Evolutionary conservation across 768 basidiomycete species (phyloP).

Genomic region (Tulasnella sp.): DNA sequence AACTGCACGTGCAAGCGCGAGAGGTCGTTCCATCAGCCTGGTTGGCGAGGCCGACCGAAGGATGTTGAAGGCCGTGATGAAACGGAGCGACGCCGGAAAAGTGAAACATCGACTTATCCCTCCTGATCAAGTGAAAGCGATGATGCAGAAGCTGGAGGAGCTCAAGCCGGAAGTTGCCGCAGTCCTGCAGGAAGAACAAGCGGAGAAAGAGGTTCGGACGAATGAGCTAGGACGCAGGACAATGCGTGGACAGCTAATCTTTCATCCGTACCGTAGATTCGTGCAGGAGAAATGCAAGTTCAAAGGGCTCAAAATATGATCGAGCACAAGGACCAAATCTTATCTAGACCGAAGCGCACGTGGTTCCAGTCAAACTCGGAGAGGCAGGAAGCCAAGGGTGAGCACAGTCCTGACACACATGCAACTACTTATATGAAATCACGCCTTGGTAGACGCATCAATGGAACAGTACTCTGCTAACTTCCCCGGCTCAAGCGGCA

Average conservation of each 20-base stretch:
- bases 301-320: slow-evolving; percentile 93
- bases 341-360: slow-evolving; percentile 86
- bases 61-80: slow-evolving; percentile 92
- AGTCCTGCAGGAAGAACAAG: slow-evolving; percentile 84
- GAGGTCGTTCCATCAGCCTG: slow-evolving; percentile 91
- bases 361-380: slow-evolving; percentile 94
- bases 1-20: slow-evolving; percentile 89
- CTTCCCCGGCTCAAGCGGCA: slow-evolving; percentile 38
- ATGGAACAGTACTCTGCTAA: slow-evolving; percentile 66
- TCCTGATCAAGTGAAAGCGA: slow-evolving; percentile 60
- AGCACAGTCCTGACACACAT: slow-evolving; percentile 6
- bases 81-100: slow-evolving; percentile 73
- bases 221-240: slow-evolving; percentile 26
- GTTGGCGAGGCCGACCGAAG: slow-evolving; percentile 95
- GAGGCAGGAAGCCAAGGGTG: slow-evolving; percentile 73
- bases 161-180: slow-evolving; percentile 71
- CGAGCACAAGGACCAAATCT: slow-evolving; percentile 87
- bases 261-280: slow-evolving; percentile 43
- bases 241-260: not conserved
- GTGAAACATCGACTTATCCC: slow-evolving; percentile 85
- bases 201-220: slow-evolving; percentile 74
- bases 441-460: slow-evolving; percentile 49
- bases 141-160: slow-evolving; percentile 57
- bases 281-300: slow-evolving; percentile 91
- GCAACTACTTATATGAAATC: not conserved